Evolutionary conservation across 139 green algal species (phyloP).

Genomic region (Spirogloea muscicola): DNA sequence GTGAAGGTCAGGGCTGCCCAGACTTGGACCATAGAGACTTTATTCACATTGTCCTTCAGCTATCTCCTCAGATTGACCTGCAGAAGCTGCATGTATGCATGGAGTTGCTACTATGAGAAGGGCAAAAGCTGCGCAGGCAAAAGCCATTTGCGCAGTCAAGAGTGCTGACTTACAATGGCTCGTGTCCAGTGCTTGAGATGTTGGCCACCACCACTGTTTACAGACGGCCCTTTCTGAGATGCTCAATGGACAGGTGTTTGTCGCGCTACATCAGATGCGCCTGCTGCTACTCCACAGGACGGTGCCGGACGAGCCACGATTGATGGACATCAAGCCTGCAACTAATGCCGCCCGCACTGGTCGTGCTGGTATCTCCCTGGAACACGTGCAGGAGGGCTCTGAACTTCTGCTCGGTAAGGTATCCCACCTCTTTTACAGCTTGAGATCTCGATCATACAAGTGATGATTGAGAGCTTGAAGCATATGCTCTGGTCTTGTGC

Average conservation of each 20-base stretch:
- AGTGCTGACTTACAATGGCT: no score
- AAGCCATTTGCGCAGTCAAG: no score
- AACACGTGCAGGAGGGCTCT: constrained; percentile 16
- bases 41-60: constrained; percentile 10
- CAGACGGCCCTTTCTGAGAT: no score
- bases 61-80: neutral
- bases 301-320: constrained; percentile 20
- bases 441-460: no score
- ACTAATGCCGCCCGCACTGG: neutral
- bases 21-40: no score
- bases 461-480: no score
- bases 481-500: no score
- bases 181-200: no score
- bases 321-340: neutral
- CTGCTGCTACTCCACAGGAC: constrained; percentile 8
- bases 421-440: neutral
- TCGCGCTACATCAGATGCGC: constrained; percentile 38
- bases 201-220: no score
- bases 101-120: no score
- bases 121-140: no score
- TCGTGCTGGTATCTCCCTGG: constrained; percentile 1
- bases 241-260: constrained; percentile 52
- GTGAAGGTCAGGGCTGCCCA: constrained; percentile 32
- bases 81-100: neutral
- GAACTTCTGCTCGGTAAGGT: constrained; percentile 37